These are phyloP conservation scores for Cladosporium sp. DNA, from an alignment of 2,329 filamentous ascomycete genomes.

Conservation along the genomic window DNA sequence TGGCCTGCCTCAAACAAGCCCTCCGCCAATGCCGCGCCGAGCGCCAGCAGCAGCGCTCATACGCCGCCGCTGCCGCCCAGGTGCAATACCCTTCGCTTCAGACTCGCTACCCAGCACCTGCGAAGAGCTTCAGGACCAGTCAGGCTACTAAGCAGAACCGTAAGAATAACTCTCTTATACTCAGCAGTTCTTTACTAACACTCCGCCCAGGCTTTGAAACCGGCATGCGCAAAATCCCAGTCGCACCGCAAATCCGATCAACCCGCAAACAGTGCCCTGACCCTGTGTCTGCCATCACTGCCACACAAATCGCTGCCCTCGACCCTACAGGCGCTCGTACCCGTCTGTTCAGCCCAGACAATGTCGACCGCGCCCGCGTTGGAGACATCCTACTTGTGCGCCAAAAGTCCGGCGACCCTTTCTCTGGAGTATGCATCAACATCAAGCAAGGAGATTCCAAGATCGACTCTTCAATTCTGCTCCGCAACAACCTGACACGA, in stretches of 20 bases:
- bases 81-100: constrained; percentile 47
- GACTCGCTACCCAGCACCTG: constrained; percentile 25
- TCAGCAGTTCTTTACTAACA: neutral
- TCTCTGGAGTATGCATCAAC: constrained; percentile 81
- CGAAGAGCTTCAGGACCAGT: constrained; percentile 27
- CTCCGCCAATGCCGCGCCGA: constrained; percentile 52
- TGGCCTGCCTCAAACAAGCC: constrained; percentile 65
- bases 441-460: constrained; percentile 70
- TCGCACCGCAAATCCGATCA: constrained; percentile 51
- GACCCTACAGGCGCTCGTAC: constrained; percentile 82
- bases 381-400: constrained; percentile 92
- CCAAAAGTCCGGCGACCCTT: constrained; percentile 79
- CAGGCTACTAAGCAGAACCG: constrained; percentile 33
- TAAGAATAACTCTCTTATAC: constrained; percentile 11
- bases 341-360: constrained; percentile 72
- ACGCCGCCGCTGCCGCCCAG: constrained; percentile 41
- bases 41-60: constrained; percentile 38
- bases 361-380: constrained; percentile 72
- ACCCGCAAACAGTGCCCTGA: constrained; percentile 56
- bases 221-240: constrained; percentile 29
- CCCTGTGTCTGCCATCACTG: constrained; percentile 64
- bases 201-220: constrained; percentile 25
- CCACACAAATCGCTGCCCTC: constrained; percentile 66
- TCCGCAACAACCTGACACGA: constrained; percentile 80
- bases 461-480: constrained; percentile 79